phyloP scores from a whole-genome alignment of 2,329 filamentous ascomycete genomes.

The Talaromyces amestolkiae region DNA sequence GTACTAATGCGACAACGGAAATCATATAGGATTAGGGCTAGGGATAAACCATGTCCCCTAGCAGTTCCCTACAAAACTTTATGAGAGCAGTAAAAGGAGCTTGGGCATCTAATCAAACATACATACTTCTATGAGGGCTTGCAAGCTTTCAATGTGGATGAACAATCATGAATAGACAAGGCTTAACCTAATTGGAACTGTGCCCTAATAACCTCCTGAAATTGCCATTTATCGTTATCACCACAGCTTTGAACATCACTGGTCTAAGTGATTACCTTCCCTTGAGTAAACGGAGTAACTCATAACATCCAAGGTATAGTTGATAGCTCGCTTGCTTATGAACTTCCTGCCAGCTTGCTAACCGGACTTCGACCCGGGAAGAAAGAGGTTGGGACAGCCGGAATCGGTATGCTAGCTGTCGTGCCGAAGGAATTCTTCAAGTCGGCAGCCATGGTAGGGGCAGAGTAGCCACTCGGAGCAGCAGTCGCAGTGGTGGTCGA shows the following conservation, averaged over 20 bases:
- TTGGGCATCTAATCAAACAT: neutral
- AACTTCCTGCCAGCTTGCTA: too few relatives aligned
- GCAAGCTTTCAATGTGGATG: neutral
- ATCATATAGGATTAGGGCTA: neutral
- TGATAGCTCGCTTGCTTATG: too few relatives aligned
- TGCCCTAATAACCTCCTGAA: neutral
- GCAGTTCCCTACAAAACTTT: neutral
- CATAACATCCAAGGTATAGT: too few relatives aligned
- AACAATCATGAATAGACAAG: neutral
- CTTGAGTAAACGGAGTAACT: neutral
- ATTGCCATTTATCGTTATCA: neutral
- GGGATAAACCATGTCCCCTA: neutral
- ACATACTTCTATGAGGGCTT: neutral
- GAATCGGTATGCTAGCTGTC: too few relatives aligned
- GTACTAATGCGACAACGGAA: neutral
- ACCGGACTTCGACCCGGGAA: too few relatives aligned
- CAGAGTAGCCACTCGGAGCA: too few relatives aligned
- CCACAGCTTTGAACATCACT: neutral
- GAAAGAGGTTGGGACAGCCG: too few relatives aligned
- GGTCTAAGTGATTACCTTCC: neutral
- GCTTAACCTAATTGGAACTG: neutral
- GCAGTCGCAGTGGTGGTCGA: too few relatives aligned
- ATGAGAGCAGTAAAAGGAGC: neutral
- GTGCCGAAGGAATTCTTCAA: too few relatives aligned
- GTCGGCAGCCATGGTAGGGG: too few relatives aligned